Base-by-base conservation (phyloP, 176 grass and related monocot genomes). In the Oryza meyeriana region DNA sequence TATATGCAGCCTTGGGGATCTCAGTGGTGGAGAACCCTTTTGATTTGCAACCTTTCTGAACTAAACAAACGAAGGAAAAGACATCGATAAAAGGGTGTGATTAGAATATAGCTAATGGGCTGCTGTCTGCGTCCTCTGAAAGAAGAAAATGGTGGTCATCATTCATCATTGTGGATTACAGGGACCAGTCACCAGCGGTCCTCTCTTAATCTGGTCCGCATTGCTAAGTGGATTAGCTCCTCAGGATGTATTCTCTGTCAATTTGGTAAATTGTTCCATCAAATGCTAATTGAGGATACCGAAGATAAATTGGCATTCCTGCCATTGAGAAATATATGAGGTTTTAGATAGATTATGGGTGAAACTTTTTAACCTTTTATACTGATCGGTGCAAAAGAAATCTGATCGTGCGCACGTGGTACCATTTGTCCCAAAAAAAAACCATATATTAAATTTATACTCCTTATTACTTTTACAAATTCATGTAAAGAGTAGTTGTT, bases 121-220 rank as follows among this genome's bases (percentile, higher is more conserved):
- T 61, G 29, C 41, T 48, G 76, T 76, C 31, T 34, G 10, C 77
- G 71, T 81, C 71, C 57, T 64, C 61, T 34, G 25, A 81, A 75
- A 75, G 61, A 59, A 61, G 76, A 71, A 80, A 71, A 69, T 6
- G 57, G 20, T 38, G 77, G 82, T 76, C 87, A 76, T 69, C 71
- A 20, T 76, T 40, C 18, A 22, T 30, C 16, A 72, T 16, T 5
- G 20, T 6, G 64, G 31, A n/a, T 61, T 24, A 38, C 50, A 47
- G 87, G 77, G 81, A 62, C 38, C 76, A 47, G 87, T 71, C 76
- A 62, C 38, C 76, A 61, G 62, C 64, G 76, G 76, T 76, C 81
- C 70, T 52, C 64, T 55, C 70, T 66, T 38, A 17, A 45, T 61
- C 14, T 35, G 30, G 50, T 26, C 78, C 71, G 34, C 38, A 22